Percentiles rank a stretch among this genome's conserved stretches.
These are phyloP conservation scores for Olyra latifolia DNA, from an alignment of 176 grass and related monocot genomes.

Conservation along the genomic window DNA sequence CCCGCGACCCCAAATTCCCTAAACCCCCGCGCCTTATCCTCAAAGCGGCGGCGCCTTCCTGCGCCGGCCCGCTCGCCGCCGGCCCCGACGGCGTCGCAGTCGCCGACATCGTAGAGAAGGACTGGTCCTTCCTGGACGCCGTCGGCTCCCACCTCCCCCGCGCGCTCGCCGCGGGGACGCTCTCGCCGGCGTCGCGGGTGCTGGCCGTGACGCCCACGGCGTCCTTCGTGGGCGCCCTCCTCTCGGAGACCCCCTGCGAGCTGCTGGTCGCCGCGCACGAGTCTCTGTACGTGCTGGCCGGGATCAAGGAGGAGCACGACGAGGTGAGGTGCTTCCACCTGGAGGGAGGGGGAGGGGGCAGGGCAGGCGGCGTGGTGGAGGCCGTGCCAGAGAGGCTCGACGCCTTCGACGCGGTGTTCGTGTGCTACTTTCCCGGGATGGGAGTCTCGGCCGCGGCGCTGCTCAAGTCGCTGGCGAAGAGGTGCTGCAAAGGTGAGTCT, in stretches of 20 bases:
- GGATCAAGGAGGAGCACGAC: slow-evolving; percentile 83
- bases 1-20: not conserved
- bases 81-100: slow-evolving; percentile 45
- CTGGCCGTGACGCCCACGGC: slow-evolving; percentile 63
- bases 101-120: slow-evolving; percentile 72
- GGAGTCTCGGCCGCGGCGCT: slow-evolving; percentile 54
- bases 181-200: slow-evolving; percentile 55
- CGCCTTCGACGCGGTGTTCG: slow-evolving; percentile 68
- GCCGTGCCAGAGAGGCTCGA: slow-evolving; percentile 66
- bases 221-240: slow-evolving; percentile 53
- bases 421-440: slow-evolving; percentile 95
- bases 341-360: slow-evolving; percentile 44
- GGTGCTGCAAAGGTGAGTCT: slow-evolving; percentile 58
- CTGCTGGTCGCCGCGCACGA: slow-evolving; percentile 76
- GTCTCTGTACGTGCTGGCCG: slow-evolving; percentile 74
- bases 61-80: slow-evolving; percentile 11
- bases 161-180: slow-evolving; percentile 46
- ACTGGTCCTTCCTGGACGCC: slow-evolving; percentile 81
- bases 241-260: slow-evolving; percentile 54
- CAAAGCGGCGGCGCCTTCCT: not conserved
- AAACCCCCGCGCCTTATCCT: slow-evolving; percentile 28
- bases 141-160: slow-evolving; percentile 9
- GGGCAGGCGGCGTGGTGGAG: slow-evolving; percentile 56
- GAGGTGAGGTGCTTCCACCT: slow-evolving; percentile 79
- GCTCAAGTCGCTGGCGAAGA: slow-evolving; percentile 49